Base-by-base conservation (phyloP, 2,329 filamentous ascomycete genomes). In the Huntiella omanensis region DNA sequence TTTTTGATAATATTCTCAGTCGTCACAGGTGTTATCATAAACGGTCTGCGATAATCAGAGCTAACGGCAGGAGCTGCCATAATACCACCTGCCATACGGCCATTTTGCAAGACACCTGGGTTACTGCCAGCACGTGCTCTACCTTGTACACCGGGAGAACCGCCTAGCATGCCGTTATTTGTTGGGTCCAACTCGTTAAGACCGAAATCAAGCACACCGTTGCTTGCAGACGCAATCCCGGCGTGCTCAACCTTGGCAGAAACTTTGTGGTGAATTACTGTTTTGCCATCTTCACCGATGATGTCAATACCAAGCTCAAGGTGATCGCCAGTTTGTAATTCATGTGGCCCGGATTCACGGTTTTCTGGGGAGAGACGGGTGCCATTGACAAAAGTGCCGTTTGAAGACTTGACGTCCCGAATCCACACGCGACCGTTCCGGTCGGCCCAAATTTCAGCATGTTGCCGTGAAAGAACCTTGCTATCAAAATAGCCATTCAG, bases 281-380 rank as follows among this genome's bases (percentile, higher is more conserved):
- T 95, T 64, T 94, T 96, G 60, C 96, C 88, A 59, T 98, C 91
- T 60, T 98, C 91, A 61, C 85, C 94, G 44, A 98, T 88, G 57
- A 98, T 98, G 58, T 98, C 91, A 55, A 98, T 98, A 47, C 91
- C 91, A 33, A 98, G 71, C 59, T 98, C 91, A 45, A 98, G 67
- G 52, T 91, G 84, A 58, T 98, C 91, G 53, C 85, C 80, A 50
- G 88, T 86, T 56, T 87, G 80, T 33, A 98, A 67, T 58, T 96
- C 88, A 58, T 95, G 85, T 0, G 91, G 87, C 51, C 96, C 91
- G 0, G 88, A 96, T 62, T 98, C 91, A 54, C 87, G 77, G 56
- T 95, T 98, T 60, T 98, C 91, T 46, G 78, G 83, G 2, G 91
- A 96, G 50, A 98, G 62, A 28, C 91, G 78, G 46, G 81, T 76